Evolutionary conservation across 768 basidiomycete genomes (phyloP), one percentile per base, ranked within the genome.

Genomic region (Collybia nuda): DNA sequence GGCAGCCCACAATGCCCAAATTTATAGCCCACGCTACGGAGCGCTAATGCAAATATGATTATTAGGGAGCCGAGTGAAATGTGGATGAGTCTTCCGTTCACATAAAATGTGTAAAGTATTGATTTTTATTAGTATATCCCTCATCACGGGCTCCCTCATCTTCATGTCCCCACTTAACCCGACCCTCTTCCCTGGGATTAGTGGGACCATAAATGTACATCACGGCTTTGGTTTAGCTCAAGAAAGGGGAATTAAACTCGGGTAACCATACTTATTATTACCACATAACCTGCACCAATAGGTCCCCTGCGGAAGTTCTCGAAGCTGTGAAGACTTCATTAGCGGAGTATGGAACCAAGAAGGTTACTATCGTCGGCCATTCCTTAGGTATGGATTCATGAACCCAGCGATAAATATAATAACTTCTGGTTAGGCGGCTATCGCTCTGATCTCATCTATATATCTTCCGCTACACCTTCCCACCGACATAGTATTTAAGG

Each of bases 351-450:
- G 45, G 45, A 1, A 53, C 57, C 3, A 62, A 51, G 1, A 51
- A 60, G 18, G 66, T 71, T 26, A 63, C 62, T 6, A 46, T 61
- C n/a, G 57, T 62, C 6, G 74, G 75, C 1, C 74, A 76, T 46
- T 76, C 73, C 0, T 65, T 77, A 3, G 72, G 70, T 59, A 21
- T n/a, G 5, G 47, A 4, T 32, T 14, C 9, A 3, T 32, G 14
- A 32, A 32, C 14, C 32, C 9, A 32, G 14, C 32, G 12, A 24
- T 5, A 18, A 12, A 9, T 44, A 5, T n/a, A n/a, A n/a, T n/a
- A 26, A 15, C 24, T 15, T 49, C 2, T 19, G 15, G 18, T 9
- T 40, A 59, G 58, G 61, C 35, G 61, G 56, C 65, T 5, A 43
- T 63, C 23, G 57, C 62, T 15, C 47, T 62, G 47, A 48, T 64